Conservation (phyloP, 805 yeast genomes). For the Candida awuae region DNA sequence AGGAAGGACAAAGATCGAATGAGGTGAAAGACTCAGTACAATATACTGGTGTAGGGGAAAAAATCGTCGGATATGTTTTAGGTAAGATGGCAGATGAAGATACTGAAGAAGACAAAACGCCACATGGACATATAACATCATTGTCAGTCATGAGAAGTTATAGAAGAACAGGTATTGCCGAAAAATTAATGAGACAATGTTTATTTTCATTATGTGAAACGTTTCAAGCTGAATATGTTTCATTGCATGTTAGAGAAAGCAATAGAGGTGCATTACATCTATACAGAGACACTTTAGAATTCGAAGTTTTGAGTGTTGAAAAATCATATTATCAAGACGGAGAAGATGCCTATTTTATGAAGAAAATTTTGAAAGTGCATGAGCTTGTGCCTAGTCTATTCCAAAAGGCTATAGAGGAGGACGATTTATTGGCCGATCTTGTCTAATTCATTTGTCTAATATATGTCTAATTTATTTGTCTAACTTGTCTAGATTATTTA, state of each 20-base stretch:
- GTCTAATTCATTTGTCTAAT: constrained; percentile 22
- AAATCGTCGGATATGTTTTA: constrained; percentile 90
- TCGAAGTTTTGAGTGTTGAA: constrained; percentile 76
- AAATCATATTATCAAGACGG: constrained; percentile 92
- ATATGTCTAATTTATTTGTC: too few relatives aligned
- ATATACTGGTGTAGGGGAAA: constrained; percentile 59
- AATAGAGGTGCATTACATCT: constrained; percentile 91
- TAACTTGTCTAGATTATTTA: too few relatives aligned
- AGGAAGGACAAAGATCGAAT: constrained; percentile 6
- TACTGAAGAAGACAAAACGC: constrained; percentile 52
- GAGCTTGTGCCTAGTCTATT: constrained; percentile 53
- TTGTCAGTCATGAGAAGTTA: constrained; percentile 92
- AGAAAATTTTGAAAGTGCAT: constrained; percentile 52
- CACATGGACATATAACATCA: constrained; percentile 91
- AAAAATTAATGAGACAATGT: constrained; percentile 74
- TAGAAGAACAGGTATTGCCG: constrained; percentile 92
- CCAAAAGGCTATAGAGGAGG: constrained; percentile 41
- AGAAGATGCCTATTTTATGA: constrained; percentile 96
- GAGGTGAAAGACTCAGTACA: constrained; percentile 31
- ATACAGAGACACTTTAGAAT: constrained; percentile 75
- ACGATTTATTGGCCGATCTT: constrained; percentile 47
- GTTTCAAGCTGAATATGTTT: constrained; percentile 74
- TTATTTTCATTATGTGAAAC: constrained; percentile 73
- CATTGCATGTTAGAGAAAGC: constrained; percentile 87
- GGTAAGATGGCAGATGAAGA: constrained; percentile 93